Evolutionary conservation across 2,329 filamentous ascomycete species (phyloP), one percentile per base, ranked within the genome.

Genomic region (Colletotrichum ledebouriae): DNA sequence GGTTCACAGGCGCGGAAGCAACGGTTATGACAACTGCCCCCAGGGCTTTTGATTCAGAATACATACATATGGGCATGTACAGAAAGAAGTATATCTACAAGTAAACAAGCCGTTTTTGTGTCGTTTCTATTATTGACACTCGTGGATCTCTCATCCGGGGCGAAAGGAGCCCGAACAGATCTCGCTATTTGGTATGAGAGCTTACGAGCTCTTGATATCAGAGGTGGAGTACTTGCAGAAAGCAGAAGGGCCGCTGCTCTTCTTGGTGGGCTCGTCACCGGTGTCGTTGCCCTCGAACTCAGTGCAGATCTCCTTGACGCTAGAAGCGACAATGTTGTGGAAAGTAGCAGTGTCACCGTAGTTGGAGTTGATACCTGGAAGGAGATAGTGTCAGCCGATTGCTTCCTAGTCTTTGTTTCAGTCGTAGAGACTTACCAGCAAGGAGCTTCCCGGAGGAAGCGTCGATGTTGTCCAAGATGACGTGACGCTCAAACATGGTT

Each of bases 361-460:
- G 69, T 71, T 71, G 49, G 66, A 58, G 59, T 71, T 71, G 69
- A 71, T 71, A 6, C 69, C 69, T 68, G 47, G 1, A 33, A 29
- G 13, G 0, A 17, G 0, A 17, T 9, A 29, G 34, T n/a, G 29
- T 68, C 11, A 65, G 49, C 17, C 33, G 4, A 7, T 13, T 13
- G 41, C 6, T n/a, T 6, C 1, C 6, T 0, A 12, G 13, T 12
- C 0, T 10, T 12, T 3, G 4, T 9, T 3, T 1, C 12, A 22
- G 22, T 2, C 13, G n/a, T 9, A 25, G 4, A 10, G 1, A 50
- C 61, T 65, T 46, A 68, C 69, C 69, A 34, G 58, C 66, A 39
- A 70, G 69, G 50, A 70, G 57, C 60, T 69, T 65, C 50, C 69
- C 69, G 34, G 57, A 61, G 42, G 66, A 65, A 50, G 69, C 69